Evolutionary conservation across 345 rosid genomes (phyloP), one percentile per base, ranked within the genome.

Genomic region (Brassica nigra): DNA sequence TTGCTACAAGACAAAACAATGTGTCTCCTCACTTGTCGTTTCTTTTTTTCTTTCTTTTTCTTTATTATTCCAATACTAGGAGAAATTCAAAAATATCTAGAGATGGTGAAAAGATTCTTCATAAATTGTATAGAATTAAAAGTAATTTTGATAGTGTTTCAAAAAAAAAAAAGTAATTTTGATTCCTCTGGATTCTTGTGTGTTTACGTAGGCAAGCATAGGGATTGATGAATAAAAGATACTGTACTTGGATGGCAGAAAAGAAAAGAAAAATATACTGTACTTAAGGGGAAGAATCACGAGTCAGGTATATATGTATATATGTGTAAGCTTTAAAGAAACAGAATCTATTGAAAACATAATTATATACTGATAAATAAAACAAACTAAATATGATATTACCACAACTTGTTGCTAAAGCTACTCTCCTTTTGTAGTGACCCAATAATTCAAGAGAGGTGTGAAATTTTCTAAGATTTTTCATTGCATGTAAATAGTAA

Each of bases 141-240:
- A 71, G 49, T 20, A 66, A 31, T 30, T 33, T 12, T 59, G 78
- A 79, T 73, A 18, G 18, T 18, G 18, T 18, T 18, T 18, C 18
- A 18, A 18, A 18, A 18, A 18, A 18, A 18, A 18, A 18, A 18
- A 18, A 18, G 18, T 18, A 18, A 18, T 18, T 18, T 18, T 18
- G 18, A 18, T 18, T 67, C 79, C 61, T 54, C 20, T 62, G 75
- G 75, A 68, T 68, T 80, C 83, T 62, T 27, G 9, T 68, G 57
- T 74, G 47, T 74, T 42, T 36, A 20, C 11, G 0, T 59, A 8
- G 30, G 68, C 31, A 79, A 18, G 73, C 78, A 73, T 79, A 67
- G 74, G 82, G 78, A 68, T 74, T 39, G 73, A 66, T 20, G 72
- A 12, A 34, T 31, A 33, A 73, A 74, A 74, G 74, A 79, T 68